Evolutionary conservation across 2,329 filamentous ascomycete genomes (phyloP), one percentile per base, ranked within the genome.

Genomic region (Aschersonia sp.): DNA sequence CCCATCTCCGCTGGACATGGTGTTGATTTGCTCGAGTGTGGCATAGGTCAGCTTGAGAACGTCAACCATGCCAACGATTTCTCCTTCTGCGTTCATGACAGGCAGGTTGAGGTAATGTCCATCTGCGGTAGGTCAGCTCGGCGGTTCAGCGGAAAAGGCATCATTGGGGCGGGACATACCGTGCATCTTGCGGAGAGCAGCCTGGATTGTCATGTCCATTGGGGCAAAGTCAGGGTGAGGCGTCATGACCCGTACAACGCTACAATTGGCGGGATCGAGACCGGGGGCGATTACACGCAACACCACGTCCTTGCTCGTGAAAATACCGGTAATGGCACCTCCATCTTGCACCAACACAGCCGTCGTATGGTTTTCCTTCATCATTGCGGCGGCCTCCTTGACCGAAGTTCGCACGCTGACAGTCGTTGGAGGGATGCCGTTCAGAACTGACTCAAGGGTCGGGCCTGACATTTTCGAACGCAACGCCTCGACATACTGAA

Each of bases 61-160:
- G 66, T 98, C 92, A 30, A 98, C 92, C 92, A 98, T 98, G 59
- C 92, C 92, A 49, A 98, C 92, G 60, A 98, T 98, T 66, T 98
- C 92, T 53, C 90, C 92, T 52, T 79, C 76, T 55, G 94, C 88
- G 65, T 95, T 95, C 92, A 98, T 98, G 52, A 98, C 92, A 7
- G 92, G 92, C 43, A 98, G 72, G 65, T 98, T 98, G 48, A 98
- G 79, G 66, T 98, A 98, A 66, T 98, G 92, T 11, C 92, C 92
- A 70, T 98, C 90, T 94, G 54, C 45, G 32, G 52, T 61, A 45
- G 12, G 41, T 50, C 30, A 50, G 49, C 37, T 6, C 10, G 12
- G 30, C 14, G 9, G 14, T 10, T 14, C 22, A 30, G 22, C 2
- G 30, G 6, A 31, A 39, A 9, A 12, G 9, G 40, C 10, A 7